Conservation (phyloP, 2,329 filamentous ascomycete species). For the Phoma sp. region DNA sequence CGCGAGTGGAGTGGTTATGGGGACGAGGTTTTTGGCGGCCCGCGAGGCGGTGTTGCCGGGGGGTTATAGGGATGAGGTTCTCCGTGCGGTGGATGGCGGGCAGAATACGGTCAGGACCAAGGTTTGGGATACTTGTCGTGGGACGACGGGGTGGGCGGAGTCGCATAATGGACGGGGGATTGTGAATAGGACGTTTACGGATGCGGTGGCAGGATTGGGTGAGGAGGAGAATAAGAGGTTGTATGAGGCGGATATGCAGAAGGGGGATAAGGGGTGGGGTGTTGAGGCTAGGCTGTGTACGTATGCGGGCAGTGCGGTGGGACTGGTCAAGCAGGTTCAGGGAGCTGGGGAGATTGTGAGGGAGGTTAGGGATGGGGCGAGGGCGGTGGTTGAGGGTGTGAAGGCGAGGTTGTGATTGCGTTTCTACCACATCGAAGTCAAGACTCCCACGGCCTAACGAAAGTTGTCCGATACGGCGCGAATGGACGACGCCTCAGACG, state of each 20-base stretch:
- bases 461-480: slow-evolving; percentile 38
- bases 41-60: slow-evolving; percentile 54
- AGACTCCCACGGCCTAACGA: slow-evolving; percentile 1
- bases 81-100: slow-evolving; percentile 58
- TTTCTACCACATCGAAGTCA: not conserved
- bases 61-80: slow-evolving; percentile 58
- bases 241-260: slow-evolving; percentile 57
- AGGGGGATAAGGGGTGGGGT: slow-evolving; percentile 61
- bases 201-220: slow-evolving; percentile 49
- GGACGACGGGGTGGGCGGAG: slow-evolving; percentile 64
- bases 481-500: slow-evolving; percentile 30
- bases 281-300: slow-evolving; percentile 61
- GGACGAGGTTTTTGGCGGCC: slow-evolving; percentile 68
- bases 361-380: slow-evolving; percentile 53
- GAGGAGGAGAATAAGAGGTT: slow-evolving; percentile 54
- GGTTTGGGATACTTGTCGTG: slow-evolving; percentile 61
- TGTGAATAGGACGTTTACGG: slow-evolving; percentile 60
- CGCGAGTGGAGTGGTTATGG: slow-evolving; percentile 63
- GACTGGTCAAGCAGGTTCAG: slow-evolving; percentile 60
- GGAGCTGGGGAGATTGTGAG: slow-evolving; percentile 60
- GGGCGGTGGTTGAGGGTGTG: slow-evolving; percentile 32
- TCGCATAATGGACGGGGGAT: slow-evolving; percentile 65
- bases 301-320: slow-evolving; percentile 68
- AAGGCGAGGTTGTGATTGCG: not conserved
- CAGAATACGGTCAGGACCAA: slow-evolving; percentile 58